Base-by-base conservation (phyloP, 169 alveolate genomes). In the Perkinsus marinus region DNA sequence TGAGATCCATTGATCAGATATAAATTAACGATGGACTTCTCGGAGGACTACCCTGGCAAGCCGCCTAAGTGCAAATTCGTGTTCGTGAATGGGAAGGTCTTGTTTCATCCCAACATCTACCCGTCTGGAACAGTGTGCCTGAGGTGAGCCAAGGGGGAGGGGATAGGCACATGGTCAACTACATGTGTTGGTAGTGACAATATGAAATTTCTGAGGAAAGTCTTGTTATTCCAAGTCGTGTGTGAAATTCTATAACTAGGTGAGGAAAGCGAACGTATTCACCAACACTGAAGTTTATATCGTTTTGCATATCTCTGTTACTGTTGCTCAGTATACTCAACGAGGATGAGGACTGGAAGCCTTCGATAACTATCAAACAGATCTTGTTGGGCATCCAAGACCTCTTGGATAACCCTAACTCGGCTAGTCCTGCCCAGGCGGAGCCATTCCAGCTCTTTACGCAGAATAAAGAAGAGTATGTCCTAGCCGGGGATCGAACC, bases 331-430 rank as follows among this genome's bases (percentile, higher is more conserved):
- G 99, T 38, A 99, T 99, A 91, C 95, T 99, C n/a, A 98, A 98
- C 94, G 99, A 99, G 95, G 99, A 99, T 94, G 99, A 98, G 97
- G 99, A 98, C 92, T 99, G 99, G 99, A 98, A 98, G 94, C 99
- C 99, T n/a, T 98, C 99, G 26, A 98, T 99, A 92, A 98, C 99
- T 19, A 97, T 99, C 92, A 98, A 98, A 89, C 98, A 98, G 94
- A 97, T 99, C 91, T 96, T 99, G 30, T 95, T 98, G 39, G 99
- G 99, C 38, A 39, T 68, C 17, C 94, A 97, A 98, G 99, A 98
- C 91, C 96, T 98, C 43, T 95, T 98, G 89, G 99, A 98, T 93
- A 97, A 98, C 94, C 99, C 99, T 6, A 98, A 98, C 91, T 98
- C 98, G 0, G 95, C 96, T 36, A 97, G 99, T 13, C 99, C 99